These are phyloP conservation scores for Mycena galopus DNA, from an alignment of 768 basidiomycete genomes.

Conservation along the genomic window DNA sequence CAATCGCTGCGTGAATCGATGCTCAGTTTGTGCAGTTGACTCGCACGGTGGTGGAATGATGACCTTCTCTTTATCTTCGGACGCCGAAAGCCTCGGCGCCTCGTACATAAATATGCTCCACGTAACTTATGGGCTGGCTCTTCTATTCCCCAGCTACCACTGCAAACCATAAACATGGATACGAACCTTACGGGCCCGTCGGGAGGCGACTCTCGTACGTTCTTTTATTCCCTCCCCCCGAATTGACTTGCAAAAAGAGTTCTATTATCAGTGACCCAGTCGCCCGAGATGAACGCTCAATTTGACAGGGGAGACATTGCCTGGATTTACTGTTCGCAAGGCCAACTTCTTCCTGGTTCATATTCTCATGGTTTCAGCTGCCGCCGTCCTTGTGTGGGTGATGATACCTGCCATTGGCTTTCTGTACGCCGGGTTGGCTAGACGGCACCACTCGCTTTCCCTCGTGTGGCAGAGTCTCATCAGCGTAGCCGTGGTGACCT, in stretches of 20 bases:
- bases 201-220: slow-evolving; percentile 16
- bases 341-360: background rate
- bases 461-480: slow-evolving; percentile 26
- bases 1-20: background rate
- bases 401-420: slow-evolving; percentile 73
- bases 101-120: background rate
- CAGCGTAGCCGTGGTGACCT: slow-evolving; percentile 17
- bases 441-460: slow-evolving; percentile 15
- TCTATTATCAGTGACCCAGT: slow-evolving; percentile 12
- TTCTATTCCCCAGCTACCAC: slow-evolving; percentile 51
- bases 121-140: background rate
- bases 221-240: background rate
- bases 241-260: background rate
- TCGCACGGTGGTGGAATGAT: slow-evolving; percentile 12
- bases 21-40: background rate
- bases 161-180: slow-evolving; percentile 54
- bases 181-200: slow-evolving; percentile 18
- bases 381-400: slow-evolving; percentile 72
- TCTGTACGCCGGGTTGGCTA: slow-evolving; percentile 73
- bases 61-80: slow-evolving; percentile 3
- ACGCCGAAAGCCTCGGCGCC: background rate
- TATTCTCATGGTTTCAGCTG: slow-evolving; percentile 48
- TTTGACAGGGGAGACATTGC: slow-evolving; percentile 67
- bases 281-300: slow-evolving; percentile 23
- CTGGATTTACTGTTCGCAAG: slow-evolving; percentile 52